phyloP scores from a whole-genome alignment of 768 basidiomycete genomes.

The Tylopilus intermedius region DNA sequence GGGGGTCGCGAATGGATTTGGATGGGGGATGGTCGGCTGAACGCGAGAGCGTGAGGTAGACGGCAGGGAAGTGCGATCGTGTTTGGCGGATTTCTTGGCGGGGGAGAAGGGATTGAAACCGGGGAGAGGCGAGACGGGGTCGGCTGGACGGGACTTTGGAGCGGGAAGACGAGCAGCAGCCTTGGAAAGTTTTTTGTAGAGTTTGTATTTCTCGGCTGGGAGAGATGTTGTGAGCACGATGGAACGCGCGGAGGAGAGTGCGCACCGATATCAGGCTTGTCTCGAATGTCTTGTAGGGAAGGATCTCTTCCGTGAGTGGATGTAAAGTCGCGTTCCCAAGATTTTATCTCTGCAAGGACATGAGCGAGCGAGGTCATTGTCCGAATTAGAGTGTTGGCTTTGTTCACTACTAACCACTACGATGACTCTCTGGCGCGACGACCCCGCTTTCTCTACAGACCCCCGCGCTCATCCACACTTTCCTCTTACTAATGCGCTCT shows the following conservation, averaged over 20 bases:
- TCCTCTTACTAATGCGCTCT: conserved; percentile 15
- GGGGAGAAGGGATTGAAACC: conserved; percentile 80
- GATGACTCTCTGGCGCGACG: conserved; percentile 25
- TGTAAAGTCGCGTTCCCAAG: conserved; percentile 71
- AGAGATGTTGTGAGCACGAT: conserved; percentile 1
- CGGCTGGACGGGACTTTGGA: conserved; percentile 48
- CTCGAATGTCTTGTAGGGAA: conserved; percentile 66
- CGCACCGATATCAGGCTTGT: conserved; percentile 59
- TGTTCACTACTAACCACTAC: not conserved
- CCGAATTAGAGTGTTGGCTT: not conserved
- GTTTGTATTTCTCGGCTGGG: conserved; percentile 73
- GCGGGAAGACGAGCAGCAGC: conserved; percentile 32
- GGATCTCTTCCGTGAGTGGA: conserved; percentile 52
- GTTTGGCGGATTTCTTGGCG: conserved; percentile 43
- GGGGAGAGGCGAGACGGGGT: conserved; percentile 47
- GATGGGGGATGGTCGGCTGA: not conserved
- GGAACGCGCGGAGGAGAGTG: conserved; percentile 6
- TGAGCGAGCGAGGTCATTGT: conserved; percentile 19
- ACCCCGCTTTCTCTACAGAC: conserved; percentile 58
- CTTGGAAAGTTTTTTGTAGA: conserved; percentile 74
- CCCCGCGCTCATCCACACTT: conserved; percentile 47
- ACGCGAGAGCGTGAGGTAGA: not conserved
- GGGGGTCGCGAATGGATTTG: conserved; percentile 48
- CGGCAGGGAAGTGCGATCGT: not conserved
- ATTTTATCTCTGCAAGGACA: conserved; percentile 67